Evolutionary conservation across 2,329 filamentous ascomycete genomes (phyloP).

Genomic region (Pyricularia grisea): DNA sequence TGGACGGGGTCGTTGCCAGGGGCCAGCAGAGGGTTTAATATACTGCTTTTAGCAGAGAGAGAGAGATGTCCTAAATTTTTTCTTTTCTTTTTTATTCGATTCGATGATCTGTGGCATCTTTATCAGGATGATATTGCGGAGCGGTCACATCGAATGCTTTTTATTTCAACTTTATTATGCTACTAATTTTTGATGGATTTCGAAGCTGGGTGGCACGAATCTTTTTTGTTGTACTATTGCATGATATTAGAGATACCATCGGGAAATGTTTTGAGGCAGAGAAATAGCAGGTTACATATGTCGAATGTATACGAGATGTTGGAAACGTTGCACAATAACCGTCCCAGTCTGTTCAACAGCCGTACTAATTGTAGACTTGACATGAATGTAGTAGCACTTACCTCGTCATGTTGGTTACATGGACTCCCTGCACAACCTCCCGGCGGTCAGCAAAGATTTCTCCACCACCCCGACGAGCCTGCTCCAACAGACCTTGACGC

Average conservation of each 20-base stretch:
- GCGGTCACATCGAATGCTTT: not conserved
- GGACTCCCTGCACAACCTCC: not conserved
- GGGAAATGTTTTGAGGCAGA: not conserved
- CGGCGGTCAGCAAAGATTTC: not conserved
- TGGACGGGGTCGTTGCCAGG: constrained; percentile 19
- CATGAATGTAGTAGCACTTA: no score
- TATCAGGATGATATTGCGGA: not conserved
- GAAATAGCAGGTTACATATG: not conserved
- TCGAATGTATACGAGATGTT: not conserved
- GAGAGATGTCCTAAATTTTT: not conserved
- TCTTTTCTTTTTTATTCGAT: not conserved
- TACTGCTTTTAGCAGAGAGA: not conserved
- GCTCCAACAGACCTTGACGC: not conserved
- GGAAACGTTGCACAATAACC: not conserved
- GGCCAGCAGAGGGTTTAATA: not conserved
- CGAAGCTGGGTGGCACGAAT: not conserved
- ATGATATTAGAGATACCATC: not conserved
- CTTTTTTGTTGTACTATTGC: not conserved
- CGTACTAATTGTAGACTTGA: no score
- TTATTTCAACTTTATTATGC: not conserved
- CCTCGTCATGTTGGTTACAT: no score
- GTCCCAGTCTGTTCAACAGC: not conserved
- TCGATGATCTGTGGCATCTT: not conserved
- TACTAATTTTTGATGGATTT: not conserved
- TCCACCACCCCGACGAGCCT: not conserved